phyloP scores from a whole-genome alignment of 345 rosid genomes.

The Brassica cretica region DNA sequence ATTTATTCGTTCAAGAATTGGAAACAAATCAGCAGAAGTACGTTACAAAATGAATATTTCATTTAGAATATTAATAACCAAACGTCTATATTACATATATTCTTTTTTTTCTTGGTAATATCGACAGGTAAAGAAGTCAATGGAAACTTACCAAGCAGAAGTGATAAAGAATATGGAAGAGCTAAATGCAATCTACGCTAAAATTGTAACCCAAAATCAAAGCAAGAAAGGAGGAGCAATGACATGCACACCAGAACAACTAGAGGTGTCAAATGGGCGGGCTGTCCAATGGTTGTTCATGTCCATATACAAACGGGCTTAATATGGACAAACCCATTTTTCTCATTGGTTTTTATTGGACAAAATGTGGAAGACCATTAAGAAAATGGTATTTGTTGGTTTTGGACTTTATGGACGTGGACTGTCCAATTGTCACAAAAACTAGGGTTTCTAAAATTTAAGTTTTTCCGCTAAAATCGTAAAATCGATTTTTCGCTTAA shows the following conservation, averaged over 20 bases:
- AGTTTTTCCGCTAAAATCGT: too few relatives aligned
- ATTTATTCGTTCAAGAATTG: constrained; percentile 20
- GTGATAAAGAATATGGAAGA: constrained; percentile 25
- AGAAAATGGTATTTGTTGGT: too few relatives aligned
- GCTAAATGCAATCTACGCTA: constrained; percentile 13
- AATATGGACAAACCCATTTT: too few relatives aligned
- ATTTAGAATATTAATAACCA: background rate
- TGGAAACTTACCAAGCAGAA: constrained; percentile 19
- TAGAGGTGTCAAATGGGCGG: too few relatives aligned
- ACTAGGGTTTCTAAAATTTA: too few relatives aligned
- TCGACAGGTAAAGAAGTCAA: constrained; percentile 5
- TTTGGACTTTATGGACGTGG: too few relatives aligned
- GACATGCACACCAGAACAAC: constrained; percentile 19
- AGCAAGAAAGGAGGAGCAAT: constrained; percentile 12
- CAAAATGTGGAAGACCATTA: too few relatives aligned
- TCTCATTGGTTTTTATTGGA: too few relatives aligned
- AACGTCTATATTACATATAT: background rate
- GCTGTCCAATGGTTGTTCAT: too few relatives aligned
- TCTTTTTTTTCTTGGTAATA: background rate
- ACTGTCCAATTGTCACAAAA: too few relatives aligned
- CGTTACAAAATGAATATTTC: background rate
- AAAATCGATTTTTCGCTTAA: too few relatives aligned
- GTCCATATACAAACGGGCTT: too few relatives aligned
- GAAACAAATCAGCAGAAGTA: constrained; percentile 33
- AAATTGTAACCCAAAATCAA: constrained; percentile 15